Percentiles rank a stretch among this genome's conserved stretches.
These are phyloP conservation scores for Lupinus albus DNA, from an alignment of 306 rosid species.

Conservation along the genomic window DNA sequence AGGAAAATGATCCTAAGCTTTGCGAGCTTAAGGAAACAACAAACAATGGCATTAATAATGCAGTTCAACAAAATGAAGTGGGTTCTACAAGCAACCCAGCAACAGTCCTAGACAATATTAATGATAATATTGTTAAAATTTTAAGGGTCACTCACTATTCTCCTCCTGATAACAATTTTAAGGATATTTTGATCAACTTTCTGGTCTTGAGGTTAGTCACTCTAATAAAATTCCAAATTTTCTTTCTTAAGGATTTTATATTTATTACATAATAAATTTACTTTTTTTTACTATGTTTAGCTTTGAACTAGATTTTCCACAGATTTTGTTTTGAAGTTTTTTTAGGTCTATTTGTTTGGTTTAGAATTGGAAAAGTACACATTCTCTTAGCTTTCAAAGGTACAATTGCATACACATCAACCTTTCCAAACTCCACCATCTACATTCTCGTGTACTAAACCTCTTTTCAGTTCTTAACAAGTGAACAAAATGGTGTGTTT, in stretches of 20 bases:
- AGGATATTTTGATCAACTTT: constrained; percentile 70
- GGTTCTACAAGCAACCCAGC: not conserved
- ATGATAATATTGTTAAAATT: constrained; percentile 63
- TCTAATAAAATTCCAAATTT: constrained; percentile 29
- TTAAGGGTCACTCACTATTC: constrained; percentile 75
- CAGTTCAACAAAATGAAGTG: not conserved
- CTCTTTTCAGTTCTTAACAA: not conserved
- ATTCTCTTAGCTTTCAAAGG: too few species aligned
- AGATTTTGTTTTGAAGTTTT: constrained; percentile 16
- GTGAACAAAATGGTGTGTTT: not conserved
- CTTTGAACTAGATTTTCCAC: not conserved
- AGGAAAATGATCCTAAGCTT: constrained; percentile 71
- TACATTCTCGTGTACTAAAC: too few species aligned
- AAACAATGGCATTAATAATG: constrained; percentile 42
- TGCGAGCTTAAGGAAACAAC: constrained; percentile 68
- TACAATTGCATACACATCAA: too few species aligned
- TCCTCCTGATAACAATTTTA: constrained; percentile 55
- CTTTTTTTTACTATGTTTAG: constrained; percentile 6
- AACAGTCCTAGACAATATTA: constrained; percentile 41
- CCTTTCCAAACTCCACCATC: too few species aligned
- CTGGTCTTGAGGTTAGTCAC: constrained; percentile 73
- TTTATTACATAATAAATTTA: not conserved
- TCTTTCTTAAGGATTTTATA: constrained; percentile 1
- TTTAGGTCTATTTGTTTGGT: not conserved
- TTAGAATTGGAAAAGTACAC: constrained; percentile 8